A percentile compares a stretch with the other conserved stretches of the same genome.
Conservation (phyloP, 345 rosid species). For the Brassica carinata region DNA sequence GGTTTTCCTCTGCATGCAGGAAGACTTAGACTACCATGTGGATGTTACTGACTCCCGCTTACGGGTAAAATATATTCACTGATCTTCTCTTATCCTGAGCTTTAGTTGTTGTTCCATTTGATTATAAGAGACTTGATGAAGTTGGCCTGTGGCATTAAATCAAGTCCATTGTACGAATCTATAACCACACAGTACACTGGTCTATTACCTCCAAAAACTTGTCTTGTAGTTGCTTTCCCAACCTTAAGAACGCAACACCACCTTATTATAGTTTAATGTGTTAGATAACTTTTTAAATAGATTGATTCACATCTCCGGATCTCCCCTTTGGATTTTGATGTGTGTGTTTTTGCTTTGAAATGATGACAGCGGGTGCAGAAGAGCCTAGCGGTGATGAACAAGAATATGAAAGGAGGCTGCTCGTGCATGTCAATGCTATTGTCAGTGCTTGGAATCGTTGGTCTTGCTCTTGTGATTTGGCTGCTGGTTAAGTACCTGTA, state of each 20-base stretch:
- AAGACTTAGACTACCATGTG: slow-evolving; percentile 86
- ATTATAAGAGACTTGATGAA: not conserved
- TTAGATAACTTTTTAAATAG: too few species aligned
- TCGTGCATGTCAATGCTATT: slow-evolving; percentile 86
- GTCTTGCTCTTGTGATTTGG: slow-evolving; percentile 68
- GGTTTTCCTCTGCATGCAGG: slow-evolving; percentile 51
- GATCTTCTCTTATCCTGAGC: not conserved
- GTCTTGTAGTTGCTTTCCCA: too few species aligned
- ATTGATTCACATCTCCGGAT: not conserved
- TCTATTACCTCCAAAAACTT: not conserved
- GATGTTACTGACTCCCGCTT: slow-evolving; percentile 88
- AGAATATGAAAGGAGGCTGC: slow-evolving; percentile 91
- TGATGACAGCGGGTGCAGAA: slow-evolving; percentile 83
- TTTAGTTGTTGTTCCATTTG: not conserved
- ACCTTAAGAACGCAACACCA: too few species aligned
- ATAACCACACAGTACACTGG: too few species aligned
- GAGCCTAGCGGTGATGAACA: slow-evolving; percentile 86
- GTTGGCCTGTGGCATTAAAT: not conserved
- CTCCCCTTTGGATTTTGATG: slow-evolving; percentile 12
- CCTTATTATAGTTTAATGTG: too few species aligned
- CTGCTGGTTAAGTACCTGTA: slow-evolving; percentile 80
- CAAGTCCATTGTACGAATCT: too few species aligned
- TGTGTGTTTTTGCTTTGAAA: slow-evolving; percentile 6
- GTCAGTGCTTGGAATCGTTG: slow-evolving; percentile 77
- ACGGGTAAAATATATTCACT: slow-evolving; percentile 50